phyloP scores from a whole-genome alignment of 257 asterid genomes.

The Orobanche coerulescens region DNA sequence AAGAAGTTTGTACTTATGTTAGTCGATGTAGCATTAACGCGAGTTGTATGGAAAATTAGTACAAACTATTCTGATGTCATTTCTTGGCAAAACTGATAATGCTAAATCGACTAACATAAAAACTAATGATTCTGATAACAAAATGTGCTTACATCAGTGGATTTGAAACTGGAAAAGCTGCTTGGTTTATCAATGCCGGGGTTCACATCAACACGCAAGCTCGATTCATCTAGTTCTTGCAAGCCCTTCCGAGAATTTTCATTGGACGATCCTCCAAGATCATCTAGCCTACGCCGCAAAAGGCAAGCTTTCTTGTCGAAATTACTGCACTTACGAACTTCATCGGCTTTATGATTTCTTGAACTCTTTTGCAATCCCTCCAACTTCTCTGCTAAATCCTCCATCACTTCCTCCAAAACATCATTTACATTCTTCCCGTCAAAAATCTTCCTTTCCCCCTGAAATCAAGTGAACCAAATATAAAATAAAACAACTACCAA shows the following conservation, averaged over 20 bases:
- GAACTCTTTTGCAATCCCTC: conserved; percentile 39
- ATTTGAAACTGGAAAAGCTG: conserved; percentile 14
- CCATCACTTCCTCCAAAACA: conserved; percentile 59
- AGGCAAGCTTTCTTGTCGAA: conserved; percentile 49
- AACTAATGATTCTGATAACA: too few relatives aligned
- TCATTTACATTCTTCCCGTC: conserved; percentile 48
- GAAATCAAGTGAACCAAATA: conserved; percentile 3
- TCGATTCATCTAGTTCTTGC: conserved; percentile 27
- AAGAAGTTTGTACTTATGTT: too few relatives aligned
- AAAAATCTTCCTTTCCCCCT: conserved; percentile 60
- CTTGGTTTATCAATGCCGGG: conserved; percentile 24
- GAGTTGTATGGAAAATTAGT: too few relatives aligned
- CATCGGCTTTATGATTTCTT: conserved; percentile 29
- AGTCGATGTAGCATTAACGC: too few relatives aligned
- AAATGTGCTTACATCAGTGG: conserved; percentile 48
- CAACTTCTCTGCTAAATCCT: conserved; percentile 50
- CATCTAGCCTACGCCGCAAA: conserved; percentile 50
- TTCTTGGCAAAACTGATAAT: too few relatives aligned
- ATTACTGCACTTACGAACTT: conserved; percentile 37
- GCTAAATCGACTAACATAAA: too few relatives aligned
- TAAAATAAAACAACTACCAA: not conserved
- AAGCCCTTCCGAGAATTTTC: conserved; percentile 22
- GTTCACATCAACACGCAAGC: conserved; percentile 7
- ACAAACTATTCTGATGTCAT: too few relatives aligned
- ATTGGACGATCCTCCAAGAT: conserved; percentile 38